Evolutionary conservation across 768 basidiomycete species (phyloP).

Genomic region (Gloeopeniophorella convolvens): DNA sequence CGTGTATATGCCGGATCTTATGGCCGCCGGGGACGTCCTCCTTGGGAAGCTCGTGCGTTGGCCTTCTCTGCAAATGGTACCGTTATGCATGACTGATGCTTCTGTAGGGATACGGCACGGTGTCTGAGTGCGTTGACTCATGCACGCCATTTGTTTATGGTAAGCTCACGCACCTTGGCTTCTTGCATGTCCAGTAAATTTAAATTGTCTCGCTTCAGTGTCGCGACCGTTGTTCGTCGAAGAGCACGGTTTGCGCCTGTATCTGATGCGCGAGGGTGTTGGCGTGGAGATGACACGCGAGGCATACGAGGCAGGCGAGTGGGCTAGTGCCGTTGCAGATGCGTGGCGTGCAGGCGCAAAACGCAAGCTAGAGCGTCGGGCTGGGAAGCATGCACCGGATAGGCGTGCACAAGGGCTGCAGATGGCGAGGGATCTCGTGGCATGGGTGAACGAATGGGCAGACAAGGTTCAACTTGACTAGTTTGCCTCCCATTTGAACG

Average conservation of each 20-base stretch:
- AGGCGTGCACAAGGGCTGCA: conserved; percentile 37
- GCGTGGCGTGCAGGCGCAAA: conserved; percentile 48
- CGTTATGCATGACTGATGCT: conserved; percentile 1
- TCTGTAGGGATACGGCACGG: conserved; percentile 72
- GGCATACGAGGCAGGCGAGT: conserved; percentile 66
- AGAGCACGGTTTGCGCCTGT: conserved; percentile 65
- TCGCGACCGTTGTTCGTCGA: conserved; percentile 77
- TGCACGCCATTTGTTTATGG: conserved; percentile 76
- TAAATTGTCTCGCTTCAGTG: conserved; percentile 41
- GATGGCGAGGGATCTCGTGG: conserved; percentile 43
- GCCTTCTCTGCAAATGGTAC: neutral
- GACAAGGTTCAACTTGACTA: neutral
- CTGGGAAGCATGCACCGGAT: conserved; percentile 35
- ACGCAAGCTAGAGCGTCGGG: conserved; percentile 43
- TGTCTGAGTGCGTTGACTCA: conserved; percentile 71
- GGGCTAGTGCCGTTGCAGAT: conserved; percentile 51
- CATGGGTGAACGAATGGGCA: conserved; percentile 40
- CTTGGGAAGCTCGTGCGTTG: conserved; percentile 68
- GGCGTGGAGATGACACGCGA: conserved; percentile 62
- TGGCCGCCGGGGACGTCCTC: conserved; percentile 64
- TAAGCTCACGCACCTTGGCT: conserved; percentile 28
- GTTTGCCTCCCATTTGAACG: neutral
- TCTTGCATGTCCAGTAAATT: too few relatives aligned
- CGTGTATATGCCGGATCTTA: conserved; percentile 80
- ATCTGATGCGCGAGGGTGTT: conserved; percentile 57